Percentiles rank a stretch among this genome's conserved stretches.
Evolutionary conservation across 202 grass and related monocot species (phyloP).

Genomic region (Saccharum hybrid): DNA sequence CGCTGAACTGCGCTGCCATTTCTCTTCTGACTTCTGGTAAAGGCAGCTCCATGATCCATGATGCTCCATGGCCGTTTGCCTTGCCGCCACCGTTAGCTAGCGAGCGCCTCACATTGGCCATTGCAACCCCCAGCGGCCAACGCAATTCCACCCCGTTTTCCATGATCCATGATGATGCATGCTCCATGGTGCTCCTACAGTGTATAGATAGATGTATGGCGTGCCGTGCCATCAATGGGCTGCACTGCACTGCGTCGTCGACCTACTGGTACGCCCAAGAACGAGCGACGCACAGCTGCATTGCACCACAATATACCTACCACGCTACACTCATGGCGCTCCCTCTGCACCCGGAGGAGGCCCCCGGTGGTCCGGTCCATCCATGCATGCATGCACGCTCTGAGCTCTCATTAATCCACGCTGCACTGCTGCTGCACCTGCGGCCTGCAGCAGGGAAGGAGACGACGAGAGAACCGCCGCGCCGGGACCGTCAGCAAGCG

Average conservation of each 20-base stretch:
- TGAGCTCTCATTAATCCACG: background rate
- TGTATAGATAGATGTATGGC: too few relatives aligned
- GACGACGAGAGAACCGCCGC: background rate
- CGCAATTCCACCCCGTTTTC: background rate
- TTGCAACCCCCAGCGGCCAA: too few relatives aligned
- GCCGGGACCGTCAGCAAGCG: background rate
- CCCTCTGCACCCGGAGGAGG: too few relatives aligned
- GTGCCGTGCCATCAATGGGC: background rate
- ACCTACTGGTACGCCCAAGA: background rate
- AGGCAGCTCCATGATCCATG: too few relatives aligned
- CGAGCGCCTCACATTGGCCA: too few relatives aligned
- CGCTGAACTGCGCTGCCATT: too few relatives aligned
- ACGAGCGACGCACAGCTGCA: too few relatives aligned
- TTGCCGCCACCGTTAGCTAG: background rate
- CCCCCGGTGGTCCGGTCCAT: background rate
- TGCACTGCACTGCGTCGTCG: background rate
- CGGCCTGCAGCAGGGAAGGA: too few relatives aligned
- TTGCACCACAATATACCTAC: too few relatives aligned
- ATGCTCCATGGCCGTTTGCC: background rate
- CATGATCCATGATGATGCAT: background rate
- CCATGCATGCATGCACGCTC: background rate
- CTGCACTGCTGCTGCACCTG: too few relatives aligned
- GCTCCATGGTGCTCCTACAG: background rate
- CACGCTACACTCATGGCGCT: too few relatives aligned
- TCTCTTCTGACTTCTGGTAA: background rate